A percentile compares a stretch with the other conserved stretches of the same genome.
Conservation (phyloP, 495 filamentous ascomycete genomes). For the Staphylotrichum tortipilum region DNA sequence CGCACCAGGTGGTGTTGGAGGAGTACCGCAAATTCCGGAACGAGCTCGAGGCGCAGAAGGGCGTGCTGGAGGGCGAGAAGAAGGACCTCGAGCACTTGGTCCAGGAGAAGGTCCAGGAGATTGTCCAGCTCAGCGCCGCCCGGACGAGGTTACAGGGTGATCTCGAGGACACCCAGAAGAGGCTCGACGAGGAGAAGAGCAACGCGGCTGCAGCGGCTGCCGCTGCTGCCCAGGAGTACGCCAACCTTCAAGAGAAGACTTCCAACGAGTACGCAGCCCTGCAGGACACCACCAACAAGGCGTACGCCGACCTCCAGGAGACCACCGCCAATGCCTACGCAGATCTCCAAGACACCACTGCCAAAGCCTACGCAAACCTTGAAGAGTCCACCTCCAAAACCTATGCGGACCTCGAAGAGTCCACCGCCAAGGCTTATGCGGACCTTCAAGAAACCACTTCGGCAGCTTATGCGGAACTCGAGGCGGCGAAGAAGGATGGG, state of each 20-base stretch:
- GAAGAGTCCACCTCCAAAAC: constrained; percentile 2
- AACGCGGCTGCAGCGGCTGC: constrained; percentile 15
- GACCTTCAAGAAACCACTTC: background rate
- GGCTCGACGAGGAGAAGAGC: constrained; percentile 13
- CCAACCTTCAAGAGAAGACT: constrained; percentile 1
- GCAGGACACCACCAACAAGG: constrained; percentile 1
- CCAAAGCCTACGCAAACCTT: constrained; percentile 9
- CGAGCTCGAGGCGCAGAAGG: constrained; percentile 26
- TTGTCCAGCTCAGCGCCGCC: constrained; percentile 19
- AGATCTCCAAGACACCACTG: background rate
- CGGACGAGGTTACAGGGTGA: constrained; percentile 19
- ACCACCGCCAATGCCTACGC: constrained; percentile 8
- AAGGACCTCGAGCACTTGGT: constrained; percentile 21
- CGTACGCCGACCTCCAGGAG: constrained; percentile 9
- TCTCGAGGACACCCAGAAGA: constrained; percentile 18
- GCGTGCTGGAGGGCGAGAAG: constrained; percentile 21
- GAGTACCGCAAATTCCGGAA: constrained; percentile 30
- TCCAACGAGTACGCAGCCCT: constrained; percentile 12
- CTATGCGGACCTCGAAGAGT: background rate
- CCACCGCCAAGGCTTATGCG: constrained; percentile 1
- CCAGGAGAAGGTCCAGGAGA: constrained; percentile 23
- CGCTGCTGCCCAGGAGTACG: constrained; percentile 5
- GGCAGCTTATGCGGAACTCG: constrained; percentile 18
- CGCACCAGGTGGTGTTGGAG: constrained; percentile 27
- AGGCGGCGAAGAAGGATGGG: constrained; percentile 18